Base-by-base conservation (phyloP, 331 rosid species). In the Prunus yedoensis region DNA sequence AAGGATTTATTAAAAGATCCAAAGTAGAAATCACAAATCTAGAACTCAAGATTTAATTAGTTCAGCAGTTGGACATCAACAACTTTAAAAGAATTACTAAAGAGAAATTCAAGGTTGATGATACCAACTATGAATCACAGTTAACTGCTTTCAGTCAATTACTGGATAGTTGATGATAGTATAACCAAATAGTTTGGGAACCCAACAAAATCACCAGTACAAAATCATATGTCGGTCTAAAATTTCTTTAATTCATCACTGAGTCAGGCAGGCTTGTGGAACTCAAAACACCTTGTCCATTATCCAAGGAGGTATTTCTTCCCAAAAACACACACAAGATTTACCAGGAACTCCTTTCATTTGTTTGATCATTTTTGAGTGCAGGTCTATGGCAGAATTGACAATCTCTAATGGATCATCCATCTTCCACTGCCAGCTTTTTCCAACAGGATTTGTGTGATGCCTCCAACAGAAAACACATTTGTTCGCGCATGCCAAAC, bases 331-430 rank as follows among this genome's bases (percentile, higher is more conserved):
- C 67, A 57, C 17, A 50, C 3, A 59, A 43, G 56, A 75, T 23
- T 81, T 88, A 94, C 99, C 99, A 35, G 99, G 97, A 80, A 92
- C 99, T 85, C 97, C 99, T 88, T 92, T 95, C 97, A 95, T 92
- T 82, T 95, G 97, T 79, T 95, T 92, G 74, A 95, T 90, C 99
- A 95, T 95, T 81, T 92, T 90, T 47, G 68, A 78, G 77, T 95
- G 99, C 72, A 83, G 89, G 38, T 90, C 87, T 74, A 92, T 68
- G 66, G 99, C 97, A 66, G 97, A 78, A 70, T 95, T 90, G 82
- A 95, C 96, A 60, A 92, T 92, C 79, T 84, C 88, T 76, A 90
- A 30, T n/a, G 99, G 97, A 83, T 89, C 97, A 68, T 95, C 99
- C 97, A 95, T 95, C 92, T 90, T 73, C 99, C 99, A 94, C 83